Percentiles rank a stretch among this genome's conserved stretches.
phyloP scores from a whole-genome alignment of 169 alveolate species.

The Plasmodium malariae region DNA sequence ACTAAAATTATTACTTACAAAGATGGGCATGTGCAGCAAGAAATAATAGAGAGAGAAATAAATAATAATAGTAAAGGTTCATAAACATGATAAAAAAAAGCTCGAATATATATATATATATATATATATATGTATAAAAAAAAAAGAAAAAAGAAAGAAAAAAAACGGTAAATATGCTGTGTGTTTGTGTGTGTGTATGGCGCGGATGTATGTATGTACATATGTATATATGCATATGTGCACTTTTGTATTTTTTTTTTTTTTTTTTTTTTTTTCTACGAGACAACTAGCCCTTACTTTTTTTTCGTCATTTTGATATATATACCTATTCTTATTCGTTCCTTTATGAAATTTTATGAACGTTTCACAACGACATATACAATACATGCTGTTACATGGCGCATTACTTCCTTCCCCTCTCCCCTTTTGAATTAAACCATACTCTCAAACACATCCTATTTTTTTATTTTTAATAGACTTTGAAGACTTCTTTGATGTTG shows the following conservation, averaged over 20 bases:
- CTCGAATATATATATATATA: too few species aligned
- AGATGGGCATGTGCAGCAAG: slow-evolving; percentile 66
- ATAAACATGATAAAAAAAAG: slow-evolving; percentile 34
- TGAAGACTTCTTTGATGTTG: slow-evolving; percentile 25
- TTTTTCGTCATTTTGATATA: too few species aligned
- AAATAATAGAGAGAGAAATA: slow-evolving; percentile 54
- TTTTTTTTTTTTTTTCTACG: slow-evolving; percentile 1
- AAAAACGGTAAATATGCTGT: background rate
- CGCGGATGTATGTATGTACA: background rate
- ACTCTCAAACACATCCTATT: background rate
- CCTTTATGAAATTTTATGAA: too few species aligned
- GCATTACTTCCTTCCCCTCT: background rate
- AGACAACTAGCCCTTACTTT: too few species aligned
- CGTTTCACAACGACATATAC: too few species aligned
- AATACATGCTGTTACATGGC: too few species aligned
- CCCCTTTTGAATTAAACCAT: background rate
- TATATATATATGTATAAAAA: background rate
- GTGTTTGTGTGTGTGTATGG: background rate
- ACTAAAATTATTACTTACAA: slow-evolving; percentile 65
- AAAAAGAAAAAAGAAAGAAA: slow-evolving; percentile 6
- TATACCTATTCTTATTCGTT: too few species aligned
- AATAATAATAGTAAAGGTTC: slow-evolving; percentile 68
- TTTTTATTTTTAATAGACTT: slow-evolving; percentile 39
- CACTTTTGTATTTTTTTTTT: background rate
- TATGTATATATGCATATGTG: background rate